Evolutionary conservation across 2,329 filamentous ascomycete species (phyloP).

Genomic region (Xylaria digitata): DNA sequence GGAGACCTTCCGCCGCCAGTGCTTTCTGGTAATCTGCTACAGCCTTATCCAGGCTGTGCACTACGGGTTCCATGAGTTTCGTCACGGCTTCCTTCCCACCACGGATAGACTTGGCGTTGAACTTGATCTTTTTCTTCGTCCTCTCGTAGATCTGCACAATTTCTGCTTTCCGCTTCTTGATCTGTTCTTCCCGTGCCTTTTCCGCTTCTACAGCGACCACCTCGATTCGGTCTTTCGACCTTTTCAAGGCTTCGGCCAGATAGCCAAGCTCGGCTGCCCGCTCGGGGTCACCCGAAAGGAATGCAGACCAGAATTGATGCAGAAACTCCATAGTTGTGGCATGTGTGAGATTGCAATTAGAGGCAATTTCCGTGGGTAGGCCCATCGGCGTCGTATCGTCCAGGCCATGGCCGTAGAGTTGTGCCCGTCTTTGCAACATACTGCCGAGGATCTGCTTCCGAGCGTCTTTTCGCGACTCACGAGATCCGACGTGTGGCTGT

Average conservation of each 20-base stretch:
- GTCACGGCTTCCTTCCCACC: conserved; percentile 82
- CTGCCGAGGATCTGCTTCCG: conserved; percentile 74
- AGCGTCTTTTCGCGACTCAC: conserved; percentile 71
- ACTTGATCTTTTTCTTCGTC: conserved; percentile 78
- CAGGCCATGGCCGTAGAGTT: conserved; percentile 64
- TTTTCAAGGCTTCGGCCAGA: conserved; percentile 82
- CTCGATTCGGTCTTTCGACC: conserved; percentile 81
- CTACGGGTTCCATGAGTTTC: conserved; percentile 79
- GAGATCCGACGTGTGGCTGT: conserved; percentile 73
- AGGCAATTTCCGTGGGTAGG: conserved; percentile 65
- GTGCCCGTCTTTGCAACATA: conserved; percentile 69
- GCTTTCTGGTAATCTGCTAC: conserved; percentile 77
- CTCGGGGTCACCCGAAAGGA: conserved; percentile 86
- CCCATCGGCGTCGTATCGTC: conserved; percentile 66
- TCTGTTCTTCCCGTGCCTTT: conserved; percentile 72
- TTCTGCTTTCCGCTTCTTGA: conserved; percentile 75
- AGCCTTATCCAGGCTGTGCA: conserved; percentile 76
- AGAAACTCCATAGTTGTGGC: conserved; percentile 95
- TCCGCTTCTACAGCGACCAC: conserved; percentile 86
- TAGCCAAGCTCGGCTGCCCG: conserved; percentile 84
- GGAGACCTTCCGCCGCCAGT: conserved; percentile 70
- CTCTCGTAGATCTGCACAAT: conserved; percentile 76
- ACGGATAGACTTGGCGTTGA: conserved; percentile 74
- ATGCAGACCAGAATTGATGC: conserved; percentile 96
- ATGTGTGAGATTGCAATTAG: conserved; percentile 76